Conservation (phyloP, 2,329 filamentous ascomycete species). For the Xylariales sp. region DNA sequence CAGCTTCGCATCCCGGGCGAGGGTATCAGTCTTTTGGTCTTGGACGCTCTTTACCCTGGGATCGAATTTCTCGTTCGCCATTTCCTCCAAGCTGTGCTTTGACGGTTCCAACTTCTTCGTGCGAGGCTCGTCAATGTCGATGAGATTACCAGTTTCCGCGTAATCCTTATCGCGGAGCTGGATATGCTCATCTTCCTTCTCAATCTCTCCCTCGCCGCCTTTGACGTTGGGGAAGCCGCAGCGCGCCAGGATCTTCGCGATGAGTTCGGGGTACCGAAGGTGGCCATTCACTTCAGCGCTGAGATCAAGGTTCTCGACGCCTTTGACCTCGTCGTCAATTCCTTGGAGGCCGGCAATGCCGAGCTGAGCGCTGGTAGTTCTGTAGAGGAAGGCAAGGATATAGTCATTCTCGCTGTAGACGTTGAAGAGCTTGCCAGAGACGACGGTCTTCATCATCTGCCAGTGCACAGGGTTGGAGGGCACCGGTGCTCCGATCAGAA, state of each 20-base stretch:
- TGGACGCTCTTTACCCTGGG: slow-evolving; percentile 19
- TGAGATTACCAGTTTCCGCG: slow-evolving; percentile 30
- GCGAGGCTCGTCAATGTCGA: slow-evolving; percentile 36
- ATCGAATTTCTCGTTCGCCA: slow-evolving; percentile 23
- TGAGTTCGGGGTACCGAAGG: slow-evolving; percentile 46
- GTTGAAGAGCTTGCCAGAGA: slow-evolving; percentile 74
- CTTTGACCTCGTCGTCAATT: slow-evolving; percentile 57
- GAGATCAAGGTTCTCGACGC: slow-evolving; percentile 55
- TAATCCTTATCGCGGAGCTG: slow-evolving; percentile 27
- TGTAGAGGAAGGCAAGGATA: slow-evolving; percentile 81
- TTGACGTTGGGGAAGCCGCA: slow-evolving; percentile 47
- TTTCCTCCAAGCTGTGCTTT: slow-evolving; percentile 13
- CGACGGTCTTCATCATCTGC: slow-evolving; percentile 12
- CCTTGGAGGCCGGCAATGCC: slow-evolving; percentile 81
- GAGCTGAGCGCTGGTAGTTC: slow-evolving; percentile 74
- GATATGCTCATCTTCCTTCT: slow-evolving; percentile 41
- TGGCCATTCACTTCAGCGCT: slow-evolving; percentile 49
- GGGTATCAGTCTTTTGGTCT: slow-evolving; percentile 20
- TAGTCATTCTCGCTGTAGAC: slow-evolving; percentile 86
- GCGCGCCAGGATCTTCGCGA: slow-evolving; percentile 45
- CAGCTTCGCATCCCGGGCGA: slow-evolving; percentile 15
- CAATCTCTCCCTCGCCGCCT: slow-evolving; percentile 39
- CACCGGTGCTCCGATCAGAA: slow-evolving; percentile 76
- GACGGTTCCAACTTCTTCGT: slow-evolving; percentile 13
- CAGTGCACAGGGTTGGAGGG: slow-evolving; percentile 66